Conservation (phyloP, 495 filamentous ascomycete species). For the Xylaria castorea region DNA sequence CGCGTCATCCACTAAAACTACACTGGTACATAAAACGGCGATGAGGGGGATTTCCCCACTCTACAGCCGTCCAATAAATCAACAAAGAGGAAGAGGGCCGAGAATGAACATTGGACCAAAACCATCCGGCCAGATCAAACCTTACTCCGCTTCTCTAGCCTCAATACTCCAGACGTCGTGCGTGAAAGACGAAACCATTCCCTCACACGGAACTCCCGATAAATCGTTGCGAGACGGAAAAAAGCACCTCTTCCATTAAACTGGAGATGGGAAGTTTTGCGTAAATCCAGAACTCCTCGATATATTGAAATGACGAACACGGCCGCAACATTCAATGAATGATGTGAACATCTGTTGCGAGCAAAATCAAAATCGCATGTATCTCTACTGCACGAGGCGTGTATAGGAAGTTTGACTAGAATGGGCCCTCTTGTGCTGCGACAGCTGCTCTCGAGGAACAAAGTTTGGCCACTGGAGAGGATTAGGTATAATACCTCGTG, state of each 20-base stretch:
- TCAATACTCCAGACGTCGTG: constrained; percentile 13
- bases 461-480: constrained; percentile 23
- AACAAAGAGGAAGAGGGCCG: not conserved
- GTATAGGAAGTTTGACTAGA: constrained; percentile 5
- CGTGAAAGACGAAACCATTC: constrained; percentile 6
- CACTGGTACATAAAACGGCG: constrained; percentile 26
- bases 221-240: constrained; percentile 7
- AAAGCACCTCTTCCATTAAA: not conserved
- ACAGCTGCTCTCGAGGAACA: not conserved
- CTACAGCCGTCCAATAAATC: constrained; percentile 1
- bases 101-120: not conserved
- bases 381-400: not conserved
- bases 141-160: constrained; percentile 13
- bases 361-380: not conserved
- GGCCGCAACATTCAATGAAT: constrained; percentile 8
- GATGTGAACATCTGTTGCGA: constrained; percentile 1
- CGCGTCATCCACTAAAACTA: constrained; percentile 28
- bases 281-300: constrained; percentile 1
- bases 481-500: constrained; percentile 20
- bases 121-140: constrained; percentile 11
- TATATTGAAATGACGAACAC: constrained; percentile 18
- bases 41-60: not conserved
- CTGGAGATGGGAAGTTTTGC: not conserved
- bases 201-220: constrained; percentile 7
- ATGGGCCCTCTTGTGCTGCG: not conserved